Percentiles rank a stretch among this genome's conserved stretches.
phyloP scores from a whole-genome alignment of 2,329 filamentous ascomycete species.

The Colletotrichum camelliae region DNA sequence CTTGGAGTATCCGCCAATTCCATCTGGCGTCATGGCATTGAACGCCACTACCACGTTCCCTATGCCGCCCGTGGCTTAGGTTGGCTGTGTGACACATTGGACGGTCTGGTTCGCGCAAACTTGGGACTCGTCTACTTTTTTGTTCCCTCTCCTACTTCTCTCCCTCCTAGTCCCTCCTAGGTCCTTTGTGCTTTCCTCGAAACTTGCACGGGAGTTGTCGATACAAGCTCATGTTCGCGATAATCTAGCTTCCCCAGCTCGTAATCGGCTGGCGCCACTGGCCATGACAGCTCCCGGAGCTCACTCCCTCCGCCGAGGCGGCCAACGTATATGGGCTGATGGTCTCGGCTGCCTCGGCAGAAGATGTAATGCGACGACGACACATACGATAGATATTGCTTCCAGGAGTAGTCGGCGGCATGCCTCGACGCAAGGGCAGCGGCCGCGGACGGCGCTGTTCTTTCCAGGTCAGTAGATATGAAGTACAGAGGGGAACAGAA shows the following conservation, averaged over 20 bases:
- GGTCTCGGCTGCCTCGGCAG: slow-evolving; percentile 15
- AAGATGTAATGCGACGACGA: not conserved
- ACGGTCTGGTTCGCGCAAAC: not conserved
- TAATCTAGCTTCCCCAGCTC: slow-evolving; percentile 18
- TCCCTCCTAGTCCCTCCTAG: not conserved
- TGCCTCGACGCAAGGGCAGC: slow-evolving; percentile 36
- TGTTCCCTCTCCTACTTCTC: not conserved
- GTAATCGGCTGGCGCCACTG: slow-evolving; percentile 18
- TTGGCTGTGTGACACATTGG: slow-evolving; percentile 1
- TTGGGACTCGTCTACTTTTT: not conserved
- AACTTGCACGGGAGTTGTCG: not conserved
- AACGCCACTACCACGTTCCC: slow-evolving; percentile 1
- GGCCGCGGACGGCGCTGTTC: slow-evolving; percentile 63
- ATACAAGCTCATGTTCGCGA: slow-evolving; percentile 12
- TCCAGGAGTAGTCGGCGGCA: slow-evolving; percentile 22
- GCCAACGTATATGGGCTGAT: slow-evolving; percentile 5
- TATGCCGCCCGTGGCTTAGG: slow-evolving; percentile 6
- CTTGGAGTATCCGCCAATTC: not conserved
- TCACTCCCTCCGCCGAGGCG: slow-evolving; percentile 14
- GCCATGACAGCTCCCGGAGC: slow-evolving; percentile 22
- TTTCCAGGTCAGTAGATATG: slow-evolving; percentile 54
- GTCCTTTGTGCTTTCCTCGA: not conserved
- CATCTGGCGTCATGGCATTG: slow-evolving; percentile 12
- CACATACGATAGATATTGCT: slow-evolving; percentile 23
- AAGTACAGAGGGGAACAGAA: not conserved